Evolutionary conservation across 2,329 filamentous ascomycete genomes (phyloP).

Genomic region (Xylariaceae sp.): DNA sequence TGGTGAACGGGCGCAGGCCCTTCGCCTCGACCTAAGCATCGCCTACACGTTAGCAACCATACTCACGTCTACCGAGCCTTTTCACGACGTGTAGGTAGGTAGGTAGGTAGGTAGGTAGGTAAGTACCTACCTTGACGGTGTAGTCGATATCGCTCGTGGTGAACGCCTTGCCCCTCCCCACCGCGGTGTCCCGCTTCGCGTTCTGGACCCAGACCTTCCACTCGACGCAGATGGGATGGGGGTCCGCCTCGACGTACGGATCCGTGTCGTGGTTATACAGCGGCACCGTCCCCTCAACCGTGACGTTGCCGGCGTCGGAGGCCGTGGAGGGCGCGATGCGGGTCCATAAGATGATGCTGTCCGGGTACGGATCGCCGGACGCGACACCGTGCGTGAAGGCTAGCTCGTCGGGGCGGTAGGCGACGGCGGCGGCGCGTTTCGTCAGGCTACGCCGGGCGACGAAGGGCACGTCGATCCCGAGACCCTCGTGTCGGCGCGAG

Average conservation of each 20-base stretch:
- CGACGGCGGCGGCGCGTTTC: constrained; percentile 44
- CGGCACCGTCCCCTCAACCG: constrained; percentile 46
- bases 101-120: too few relatives aligned
- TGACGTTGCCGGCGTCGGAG: constrained; percentile 50
- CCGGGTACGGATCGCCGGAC: constrained; percentile 54
- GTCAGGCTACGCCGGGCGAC: constrained; percentile 58
- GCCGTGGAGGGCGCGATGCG: constrained; percentile 48
- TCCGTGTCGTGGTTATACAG: constrained; percentile 53
- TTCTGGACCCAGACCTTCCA: constrained; percentile 63
- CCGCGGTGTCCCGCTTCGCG: constrained; percentile 45
- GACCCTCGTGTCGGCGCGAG: constrained; percentile 62
- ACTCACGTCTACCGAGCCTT: background rate
- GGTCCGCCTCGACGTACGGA: constrained; percentile 46
- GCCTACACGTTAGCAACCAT: background rate
- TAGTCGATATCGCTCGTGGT: constrained; percentile 77
- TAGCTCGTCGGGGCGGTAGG: constrained; percentile 49
- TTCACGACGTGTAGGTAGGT: too few relatives aligned
- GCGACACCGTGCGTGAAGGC: constrained; percentile 67
- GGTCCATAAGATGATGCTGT: constrained; percentile 61
- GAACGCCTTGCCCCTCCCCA: constrained; percentile 62
- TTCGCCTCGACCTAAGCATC: constrained; percentile 55
- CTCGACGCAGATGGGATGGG: constrained; percentile 64
- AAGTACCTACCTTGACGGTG: constrained; percentile 68
- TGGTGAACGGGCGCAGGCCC: constrained; percentile 36
- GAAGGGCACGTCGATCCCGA: constrained; percentile 67